Evolutionary conservation across 305 asterid species (phyloP), one percentile per base, ranked within the genome.

Genomic region (Rubia peregrina): DNA sequence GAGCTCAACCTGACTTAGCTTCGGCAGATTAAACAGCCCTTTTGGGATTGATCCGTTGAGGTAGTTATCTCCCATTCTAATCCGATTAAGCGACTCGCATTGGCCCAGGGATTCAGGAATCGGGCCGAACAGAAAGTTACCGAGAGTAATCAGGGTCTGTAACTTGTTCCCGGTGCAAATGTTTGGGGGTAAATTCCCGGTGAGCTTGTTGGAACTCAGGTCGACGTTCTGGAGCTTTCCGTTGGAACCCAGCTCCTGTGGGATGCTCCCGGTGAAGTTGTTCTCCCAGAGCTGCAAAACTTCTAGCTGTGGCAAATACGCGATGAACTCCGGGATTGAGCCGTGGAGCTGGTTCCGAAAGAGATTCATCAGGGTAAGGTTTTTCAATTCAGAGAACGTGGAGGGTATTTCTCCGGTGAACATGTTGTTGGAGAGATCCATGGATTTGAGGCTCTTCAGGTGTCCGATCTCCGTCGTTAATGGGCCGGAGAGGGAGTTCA

Each of bases 241-340:
- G 38, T 88, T 90, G 4, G 68, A 72, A n/a, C 98, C 98, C 62
- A 93, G 76, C 77, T 78, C 85, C 42, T 62, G 83, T 0, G 98
- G 98, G 53, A 93, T 85, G 46, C 81, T 78, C 14, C 97, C 98
- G 33, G 98, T 89, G 79, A 93, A 90, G 59, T 88, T 90, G 74
- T 93, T 93, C 69, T 87, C 96, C 98, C 98, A 93, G 30, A 93
- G 61, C 75, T 91, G 96, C 82, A 93, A 68, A 21, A 91, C 96
- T 72, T 93, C 85, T 48, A 93, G 81, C 71, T 79, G 79, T n/a
- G 97, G 96, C 71, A 88, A 80, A 69, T 86, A 92, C 5, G 82
- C 96, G 9, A 93, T 77, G 65, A 88, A 91, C 26, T 84, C 90
- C 11, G 98, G 97, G 48, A 93, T 86, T 4, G 91, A 84, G 26